Evolutionary conservation across 1,284 basidiomycete species (phyloP).

Genomic region (Microbotryum lychnidis-dioicae): DNA sequence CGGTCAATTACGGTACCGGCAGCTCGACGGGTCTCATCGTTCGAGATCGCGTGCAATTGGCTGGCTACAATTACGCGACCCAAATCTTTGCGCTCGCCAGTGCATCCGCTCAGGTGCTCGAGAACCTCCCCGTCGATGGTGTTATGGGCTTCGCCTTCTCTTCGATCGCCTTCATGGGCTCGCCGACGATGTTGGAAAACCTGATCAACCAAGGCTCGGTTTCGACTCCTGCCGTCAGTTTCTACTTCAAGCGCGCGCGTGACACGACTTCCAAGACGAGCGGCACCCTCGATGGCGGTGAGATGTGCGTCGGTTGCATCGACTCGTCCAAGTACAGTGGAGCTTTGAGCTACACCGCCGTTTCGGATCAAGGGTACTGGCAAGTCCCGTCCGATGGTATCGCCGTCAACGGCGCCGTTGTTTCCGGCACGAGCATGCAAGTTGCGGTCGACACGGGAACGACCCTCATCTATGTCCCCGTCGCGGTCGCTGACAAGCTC

Average conservation of each 20-base stretch:
- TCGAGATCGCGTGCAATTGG: slow-evolving; percentile 22
- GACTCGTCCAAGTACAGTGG: slow-evolving; percentile 25
- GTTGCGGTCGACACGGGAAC: slow-evolving; percentile 35
- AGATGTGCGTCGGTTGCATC: slow-evolving; percentile 29
- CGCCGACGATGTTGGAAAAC: slow-evolving; percentile 30
- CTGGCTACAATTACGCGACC: slow-evolving; percentile 11
- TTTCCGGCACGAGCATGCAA: slow-evolving; percentile 24
- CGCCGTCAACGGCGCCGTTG: slow-evolving; percentile 25
- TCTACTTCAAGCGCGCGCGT: slow-evolving; percentile 23
- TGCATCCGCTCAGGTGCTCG: slow-evolving; percentile 16
- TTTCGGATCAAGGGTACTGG: slow-evolving; percentile 25
- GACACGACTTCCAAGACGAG: slow-evolving; percentile 15
- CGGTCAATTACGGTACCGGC: slow-evolving; percentile 25
- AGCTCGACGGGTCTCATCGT: slow-evolving; percentile 20
- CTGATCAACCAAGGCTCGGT: slow-evolving; percentile 15
- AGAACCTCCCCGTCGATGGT: slow-evolving; percentile 13
- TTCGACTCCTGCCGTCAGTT: slow-evolving; percentile 17
- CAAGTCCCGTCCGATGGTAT: slow-evolving; percentile 28
- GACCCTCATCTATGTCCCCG: slow-evolving; percentile 33
- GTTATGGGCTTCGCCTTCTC: slow-evolving; percentile 23
- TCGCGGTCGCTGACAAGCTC: slow-evolving; percentile 24
- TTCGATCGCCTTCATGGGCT: slow-evolving; percentile 27
- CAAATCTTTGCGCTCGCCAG: slow-evolving; percentile 31
- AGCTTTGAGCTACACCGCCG: slow-evolving; percentile 21
- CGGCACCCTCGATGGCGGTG: slow-evolving; percentile 25